Evolutionary conservation across 441 rosid genomes (phyloP).

Genomic region (Bocquillonia castaneifolia): DNA sequence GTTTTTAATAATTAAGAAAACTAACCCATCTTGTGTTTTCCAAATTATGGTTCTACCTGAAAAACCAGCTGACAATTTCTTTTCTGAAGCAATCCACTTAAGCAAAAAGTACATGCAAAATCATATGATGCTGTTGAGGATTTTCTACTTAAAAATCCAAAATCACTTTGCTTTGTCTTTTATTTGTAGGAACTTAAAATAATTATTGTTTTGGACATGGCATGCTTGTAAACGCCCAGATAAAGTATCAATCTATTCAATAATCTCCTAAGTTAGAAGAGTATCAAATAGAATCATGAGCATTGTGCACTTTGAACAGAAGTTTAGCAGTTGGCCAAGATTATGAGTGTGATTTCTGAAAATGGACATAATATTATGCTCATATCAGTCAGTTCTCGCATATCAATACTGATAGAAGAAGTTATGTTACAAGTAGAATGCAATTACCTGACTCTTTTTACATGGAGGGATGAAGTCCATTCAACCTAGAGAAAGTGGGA

Average conservation of each 20-base stretch:
- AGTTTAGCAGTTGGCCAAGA: neutral
- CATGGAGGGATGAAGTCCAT: neutral
- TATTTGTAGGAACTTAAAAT: neutral
- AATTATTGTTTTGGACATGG: neutral
- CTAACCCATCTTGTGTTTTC: neutral
- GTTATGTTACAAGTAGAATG: neutral
- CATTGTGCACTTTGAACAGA: neutral
- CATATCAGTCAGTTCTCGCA: neutral
- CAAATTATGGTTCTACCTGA: neutral
- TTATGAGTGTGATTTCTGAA: neutral
- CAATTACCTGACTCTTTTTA: neutral
- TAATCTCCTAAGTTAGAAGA: neutral
- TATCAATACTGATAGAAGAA: neutral
- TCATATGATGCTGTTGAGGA: neutral
- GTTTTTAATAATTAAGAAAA: neutral
- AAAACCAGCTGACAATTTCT: neutral
- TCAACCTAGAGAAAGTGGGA: neutral
- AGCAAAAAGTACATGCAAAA: neutral
- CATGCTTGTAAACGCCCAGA: neutral
- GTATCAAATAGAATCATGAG: neutral
- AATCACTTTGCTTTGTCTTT: neutral
- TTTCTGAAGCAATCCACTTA: neutral
- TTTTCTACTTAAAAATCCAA: neutral
- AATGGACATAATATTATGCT: neutral
- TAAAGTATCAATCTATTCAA: neutral